These are phyloP conservation scores for Macadamia integrifolia DNA, from an alignment of 164 flowering plant genomes.

Conservation along the genomic window DNA sequence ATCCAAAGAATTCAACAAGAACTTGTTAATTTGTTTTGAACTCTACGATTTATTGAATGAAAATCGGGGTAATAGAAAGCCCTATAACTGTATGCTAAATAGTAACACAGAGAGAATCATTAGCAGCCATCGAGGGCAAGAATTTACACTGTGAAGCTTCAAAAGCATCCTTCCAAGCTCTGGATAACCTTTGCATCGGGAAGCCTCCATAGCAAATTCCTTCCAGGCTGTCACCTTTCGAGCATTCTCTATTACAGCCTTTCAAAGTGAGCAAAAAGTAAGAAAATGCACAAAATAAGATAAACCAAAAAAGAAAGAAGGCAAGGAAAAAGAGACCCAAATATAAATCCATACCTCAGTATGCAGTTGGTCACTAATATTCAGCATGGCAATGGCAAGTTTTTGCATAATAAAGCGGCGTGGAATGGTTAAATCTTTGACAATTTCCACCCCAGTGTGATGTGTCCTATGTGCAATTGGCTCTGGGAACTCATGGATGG, in stretches of 20 bases:
- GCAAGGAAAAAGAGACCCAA: background rate
- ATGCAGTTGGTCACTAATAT: slow-evolving; percentile 69
- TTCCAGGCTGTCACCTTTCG: slow-evolving; percentile 70
- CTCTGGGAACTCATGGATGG: slow-evolving; percentile 69
- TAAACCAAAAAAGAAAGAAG: background rate
- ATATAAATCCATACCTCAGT: slow-evolving; percentile 41
- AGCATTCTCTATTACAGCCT: slow-evolving; percentile 76
- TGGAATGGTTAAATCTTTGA: slow-evolving; percentile 72
- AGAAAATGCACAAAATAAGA: background rate
- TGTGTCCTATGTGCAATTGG: slow-evolving; percentile 76
- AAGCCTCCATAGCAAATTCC: slow-evolving; percentile 88
- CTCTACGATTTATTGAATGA: background rate
- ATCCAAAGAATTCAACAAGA: background rate
- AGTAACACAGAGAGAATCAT: background rate
- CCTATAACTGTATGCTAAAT: background rate
- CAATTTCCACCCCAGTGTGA: slow-evolving; percentile 59
- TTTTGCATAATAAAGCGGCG: slow-evolving; percentile 78
- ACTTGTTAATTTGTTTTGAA: background rate
- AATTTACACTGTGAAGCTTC: slow-evolving; percentile 76
- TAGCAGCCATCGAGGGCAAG: slow-evolving; percentile 16
- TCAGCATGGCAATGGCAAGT: slow-evolving; percentile 69
- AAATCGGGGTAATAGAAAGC: background rate
- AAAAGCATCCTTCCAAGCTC: slow-evolving; percentile 87
- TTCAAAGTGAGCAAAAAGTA: slow-evolving; percentile 14
- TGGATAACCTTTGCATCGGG: slow-evolving; percentile 60